Evolutionary conservation across 2,329 filamentous ascomycete species (phyloP), one percentile per base, ranked within the genome.

Genomic region (Magnaporthiopsis rhizophila): DNA sequence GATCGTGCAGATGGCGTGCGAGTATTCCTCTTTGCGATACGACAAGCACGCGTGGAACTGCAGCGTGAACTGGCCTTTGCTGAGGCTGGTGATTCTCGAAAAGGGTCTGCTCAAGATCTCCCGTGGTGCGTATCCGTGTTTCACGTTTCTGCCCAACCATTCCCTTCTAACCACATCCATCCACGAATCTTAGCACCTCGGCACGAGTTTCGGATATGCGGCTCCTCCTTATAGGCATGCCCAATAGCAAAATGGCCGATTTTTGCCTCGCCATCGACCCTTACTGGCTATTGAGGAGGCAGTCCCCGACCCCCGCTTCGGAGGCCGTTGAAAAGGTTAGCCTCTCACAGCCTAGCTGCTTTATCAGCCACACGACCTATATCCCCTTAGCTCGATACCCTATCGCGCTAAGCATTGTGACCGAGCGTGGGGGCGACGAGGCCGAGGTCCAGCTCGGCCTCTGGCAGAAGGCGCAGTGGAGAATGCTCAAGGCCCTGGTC

Each of bases 401-500:
- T n/a, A 61, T 61, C 59, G 59, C 32, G 15, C 21, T 50, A 11
- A 38, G 21, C 59, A 50, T 61, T n/a, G 59, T 12, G 34, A 12
- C 38, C 36, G 50, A 61, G 38, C 6, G 30, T n/a, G 34, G 58
- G 15, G 30, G 18, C 30, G 59, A 24, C 12, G 59, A 61, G 38
- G 59, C 59, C 18, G 59, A 38, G 34, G 59, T 15, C 30, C 59
- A 61, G 59, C 32, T 45, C 32, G 59, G 32, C 34, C 24, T 61
- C 30, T 61, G 59, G 59, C 59, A 61, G 26, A 28, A n/a, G 24
- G 59, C 59, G 38, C 59, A 61, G 59, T 61, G 59, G 59, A 61
- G 26, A 30, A 61, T 26, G 21, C 59, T 61, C 32, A 34, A 61
- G 59, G 38, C 24, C 21, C 12, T 61, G 59, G 59, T 38, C 4